Evolutionary conservation across 805 yeast genomes (phyloP), one percentile per base, ranked within the genome.

Genomic region (Metschnikowia baotianmanensis): DNA sequence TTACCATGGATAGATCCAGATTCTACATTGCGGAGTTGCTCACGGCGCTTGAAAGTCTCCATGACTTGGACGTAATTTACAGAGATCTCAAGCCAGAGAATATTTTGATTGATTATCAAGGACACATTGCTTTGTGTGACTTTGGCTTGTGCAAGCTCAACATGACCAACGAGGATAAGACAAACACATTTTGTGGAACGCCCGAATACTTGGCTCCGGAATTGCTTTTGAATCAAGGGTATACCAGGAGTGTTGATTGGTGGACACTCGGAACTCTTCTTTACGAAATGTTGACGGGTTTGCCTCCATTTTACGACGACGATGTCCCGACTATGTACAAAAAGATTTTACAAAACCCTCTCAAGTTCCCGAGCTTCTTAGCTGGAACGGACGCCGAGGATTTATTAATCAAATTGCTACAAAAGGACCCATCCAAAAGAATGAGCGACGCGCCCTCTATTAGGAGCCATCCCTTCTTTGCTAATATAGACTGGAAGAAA

Each of bases 141-240:
- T 93, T 93, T 61, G 99, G 99, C 5, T 73, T 93, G 31, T 93
- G 98, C 69, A 93, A 93, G 66, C 77, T 93, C 55, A 88, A 93
- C 69, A 93, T 93, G 99, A 79, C 82, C 51, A 79, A 83, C 53
- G 83, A 86, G 46, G 96, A 89, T 55, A 86, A 86, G 63, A 83
- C 88, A 1, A 84, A 83, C 55, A 93, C 99, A 0, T 93, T 93
- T 61, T 93, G 99, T 65, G 99, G 99, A 29, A 93, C 99, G 0
- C 98, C 98, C 0, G 98, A 93, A 64, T 93, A 93, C 63, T 72
- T 93, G 51, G 96, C 98, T 1, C 99, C 99, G 1, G 99, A 93
- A 64, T 71, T 93, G 52, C 69, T 93, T 35, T 70, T 89, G 53
- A 93, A 95, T 35, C 89, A 86, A 59, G 98, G 98, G 1, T 93